Percentiles rank a stretch among this genome's conserved stretches.
Evolutionary conservation across 371 early-diverging fungal species (phyloP).

Genomic region (Haplosporangium sp.): DNA sequence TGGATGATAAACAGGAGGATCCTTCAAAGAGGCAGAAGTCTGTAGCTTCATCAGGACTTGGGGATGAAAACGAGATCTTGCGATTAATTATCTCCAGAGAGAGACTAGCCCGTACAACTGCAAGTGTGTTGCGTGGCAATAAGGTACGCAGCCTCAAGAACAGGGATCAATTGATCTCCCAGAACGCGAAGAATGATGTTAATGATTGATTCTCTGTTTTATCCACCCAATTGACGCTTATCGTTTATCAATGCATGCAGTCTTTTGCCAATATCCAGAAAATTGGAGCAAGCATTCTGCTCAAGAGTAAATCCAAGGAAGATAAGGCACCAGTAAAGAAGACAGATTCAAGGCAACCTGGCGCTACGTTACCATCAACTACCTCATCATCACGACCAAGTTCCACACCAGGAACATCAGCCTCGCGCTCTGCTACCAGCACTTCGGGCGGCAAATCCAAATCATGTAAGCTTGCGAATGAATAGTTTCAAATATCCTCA

Average conservation of each 20-base stretch:
- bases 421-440: conserved; percentile 15
- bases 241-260: not conserved
- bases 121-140: conserved; percentile 60
- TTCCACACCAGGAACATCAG: conserved; percentile 5
- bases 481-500: no score
- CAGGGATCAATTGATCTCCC: not conserved
- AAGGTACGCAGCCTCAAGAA: conserved; percentile 42
- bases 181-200: not conserved
- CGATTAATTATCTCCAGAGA: conserved; percentile 60
- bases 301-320: conserved; percentile 53
- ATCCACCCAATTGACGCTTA: not conserved
- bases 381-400: conserved; percentile 24
- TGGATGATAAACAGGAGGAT: conserved; percentile 47
- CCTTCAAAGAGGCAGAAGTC: conserved; percentile 55
- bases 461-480: conserved; percentile 21
- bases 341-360: conserved; percentile 32
- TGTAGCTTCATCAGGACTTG: conserved; percentile 35
- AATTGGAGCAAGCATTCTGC: conserved; percentile 41
- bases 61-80: conserved; percentile 58
- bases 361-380: conserved; percentile 17
- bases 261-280: conserved; percentile 56
- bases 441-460: conserved; percentile 28
- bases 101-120: conserved; percentile 59
- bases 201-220: not conserved
- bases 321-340: conserved; percentile 38